Percentiles rank a stretch among this genome's conserved stretches.
Conservation (phyloP, 257 asterid genomes). For the Salvia splendens region DNA sequence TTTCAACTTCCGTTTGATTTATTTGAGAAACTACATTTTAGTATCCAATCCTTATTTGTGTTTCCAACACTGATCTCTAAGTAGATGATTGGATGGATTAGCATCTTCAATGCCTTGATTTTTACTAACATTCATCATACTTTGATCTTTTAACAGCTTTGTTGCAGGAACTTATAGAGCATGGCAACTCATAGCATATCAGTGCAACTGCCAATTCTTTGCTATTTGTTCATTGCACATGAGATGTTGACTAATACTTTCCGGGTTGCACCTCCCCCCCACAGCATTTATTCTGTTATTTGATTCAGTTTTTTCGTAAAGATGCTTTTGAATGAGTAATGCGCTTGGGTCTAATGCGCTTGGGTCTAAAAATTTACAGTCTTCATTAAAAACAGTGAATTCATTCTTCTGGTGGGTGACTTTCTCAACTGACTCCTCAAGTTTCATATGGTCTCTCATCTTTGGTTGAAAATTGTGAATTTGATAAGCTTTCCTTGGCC, state of each 20-base stretch:
- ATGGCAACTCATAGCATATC: slow-evolving; percentile 39
- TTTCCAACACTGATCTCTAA: slow-evolving; percentile 27
- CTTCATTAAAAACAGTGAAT: neutral
- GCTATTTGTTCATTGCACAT: slow-evolving; percentile 4
- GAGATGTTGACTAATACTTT: slow-evolving; percentile 8
- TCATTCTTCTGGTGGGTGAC: slow-evolving; percentile 7
- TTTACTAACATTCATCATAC: slow-evolving; percentile 40
- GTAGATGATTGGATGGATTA: slow-evolving; percentile 11
- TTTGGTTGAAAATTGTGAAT: neutral
- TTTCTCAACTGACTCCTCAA: neutral
- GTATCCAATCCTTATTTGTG: slow-evolving; percentile 14
- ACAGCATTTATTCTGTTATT: slow-evolving; percentile 11
- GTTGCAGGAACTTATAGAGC: slow-evolving; percentile 49
- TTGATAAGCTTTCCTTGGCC: neutral
- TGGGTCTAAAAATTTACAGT: neutral
- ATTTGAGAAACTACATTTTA: slow-evolving; percentile 12
- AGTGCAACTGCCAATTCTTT: slow-evolving; percentile 35
- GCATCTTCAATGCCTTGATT: slow-evolving; percentile 17
- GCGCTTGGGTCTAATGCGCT: neutral
- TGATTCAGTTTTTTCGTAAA: slow-evolving; percentile 17
- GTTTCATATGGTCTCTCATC: neutral
- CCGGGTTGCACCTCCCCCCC: slow-evolving; percentile 23
- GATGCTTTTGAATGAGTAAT: neutral
- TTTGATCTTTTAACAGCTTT: slow-evolving; percentile 39
- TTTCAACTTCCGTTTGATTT: slow-evolving; percentile 24